Evolutionary conservation across 1,139 yeast genomes (phyloP).

Genomic region (Wickerhamomyces sp.): DNA sequence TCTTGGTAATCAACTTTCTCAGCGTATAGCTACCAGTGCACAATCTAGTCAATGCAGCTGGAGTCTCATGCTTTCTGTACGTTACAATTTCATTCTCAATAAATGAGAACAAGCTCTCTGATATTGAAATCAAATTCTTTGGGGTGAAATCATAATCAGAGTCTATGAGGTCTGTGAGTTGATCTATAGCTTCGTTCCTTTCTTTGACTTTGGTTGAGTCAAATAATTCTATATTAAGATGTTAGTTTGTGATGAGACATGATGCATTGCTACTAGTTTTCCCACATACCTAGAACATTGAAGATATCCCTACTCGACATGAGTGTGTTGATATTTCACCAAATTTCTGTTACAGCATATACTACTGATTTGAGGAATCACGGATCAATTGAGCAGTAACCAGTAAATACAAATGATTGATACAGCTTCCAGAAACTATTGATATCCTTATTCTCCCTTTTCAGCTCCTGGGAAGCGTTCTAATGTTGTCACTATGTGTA

Average conservation of each 20-base stretch:
- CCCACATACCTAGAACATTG: not conserved
- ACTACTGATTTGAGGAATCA: too few species aligned
- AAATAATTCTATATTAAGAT: slow-evolving; percentile 26
- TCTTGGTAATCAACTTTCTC: slow-evolving; percentile 29
- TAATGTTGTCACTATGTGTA: too few species aligned
- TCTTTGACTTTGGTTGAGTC: slow-evolving; percentile 48
- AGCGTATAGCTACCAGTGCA: slow-evolving; percentile 37
- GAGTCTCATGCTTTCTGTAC: slow-evolving; percentile 28
- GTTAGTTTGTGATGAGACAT: not conserved
- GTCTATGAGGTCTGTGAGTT: slow-evolving; percentile 29
- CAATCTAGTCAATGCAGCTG: slow-evolving; percentile 37
- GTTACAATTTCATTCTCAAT: slow-evolving; percentile 38
- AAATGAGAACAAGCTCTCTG: slow-evolving; percentile 35
- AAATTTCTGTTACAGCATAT: too few species aligned
- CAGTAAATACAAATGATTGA: too few species aligned
- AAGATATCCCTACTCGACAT: not conserved
- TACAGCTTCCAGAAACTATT: too few species aligned
- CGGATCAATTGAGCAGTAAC: too few species aligned
- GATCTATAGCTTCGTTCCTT: slow-evolving; percentile 44
- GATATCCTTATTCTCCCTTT: too few species aligned
- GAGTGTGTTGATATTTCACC: not conserved
- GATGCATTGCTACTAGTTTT: too few species aligned
- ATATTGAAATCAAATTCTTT: slow-evolving; percentile 24
- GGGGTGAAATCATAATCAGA: slow-evolving; percentile 23
- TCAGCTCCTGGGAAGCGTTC: too few species aligned